These are phyloP conservation scores for Lachancea thermotolerans DNA, from an alignment of 805 yeast genomes.

Conservation along the genomic window DNA sequence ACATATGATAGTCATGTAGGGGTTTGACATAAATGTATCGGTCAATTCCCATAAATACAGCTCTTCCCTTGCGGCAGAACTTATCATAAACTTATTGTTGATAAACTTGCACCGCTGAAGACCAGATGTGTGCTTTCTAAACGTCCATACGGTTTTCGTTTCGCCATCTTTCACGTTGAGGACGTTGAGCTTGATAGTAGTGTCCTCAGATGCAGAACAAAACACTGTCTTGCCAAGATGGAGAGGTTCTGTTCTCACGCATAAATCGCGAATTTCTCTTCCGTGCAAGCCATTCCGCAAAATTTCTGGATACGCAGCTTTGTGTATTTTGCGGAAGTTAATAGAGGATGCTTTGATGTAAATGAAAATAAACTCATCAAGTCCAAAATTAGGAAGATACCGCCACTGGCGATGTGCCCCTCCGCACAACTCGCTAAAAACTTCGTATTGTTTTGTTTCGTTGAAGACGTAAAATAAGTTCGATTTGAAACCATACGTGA, in stretches of 20 bases:
- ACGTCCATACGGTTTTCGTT: constrained; percentile 47
- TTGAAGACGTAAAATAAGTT: constrained; percentile 75
- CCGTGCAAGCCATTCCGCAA: constrained; percentile 76
- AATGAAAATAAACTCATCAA: constrained; percentile 38
- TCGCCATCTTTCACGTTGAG: constrained; percentile 34
- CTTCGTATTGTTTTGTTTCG: constrained; percentile 66
- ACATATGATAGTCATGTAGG: constrained; percentile 44
- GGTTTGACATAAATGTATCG: constrained; percentile 29
- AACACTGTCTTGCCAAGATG: constrained; percentile 20
- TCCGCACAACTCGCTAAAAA: constrained; percentile 71
- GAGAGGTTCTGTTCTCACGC: constrained; percentile 37
- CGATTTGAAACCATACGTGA: constrained; percentile 78
- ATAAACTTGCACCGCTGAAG: constrained; percentile 67
- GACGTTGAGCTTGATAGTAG: constrained; percentile 57
- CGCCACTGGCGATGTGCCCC: constrained; percentile 89
- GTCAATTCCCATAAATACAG: constrained; percentile 68
- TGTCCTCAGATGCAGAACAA: constrained; percentile 85
- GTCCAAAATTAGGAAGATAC: constrained; percentile 28
- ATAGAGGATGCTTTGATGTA: constrained; percentile 54
- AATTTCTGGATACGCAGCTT: constrained; percentile 24
- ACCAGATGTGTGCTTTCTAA: constrained; percentile 83
- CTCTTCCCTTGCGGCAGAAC: constrained; percentile 85
- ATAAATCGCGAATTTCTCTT: constrained; percentile 75
- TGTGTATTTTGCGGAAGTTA: constrained; percentile 20
- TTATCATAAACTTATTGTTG: constrained; percentile 40